Conservation (phyloP, 106 monocot species). For the Phalaenopsis equestris region DNA sequence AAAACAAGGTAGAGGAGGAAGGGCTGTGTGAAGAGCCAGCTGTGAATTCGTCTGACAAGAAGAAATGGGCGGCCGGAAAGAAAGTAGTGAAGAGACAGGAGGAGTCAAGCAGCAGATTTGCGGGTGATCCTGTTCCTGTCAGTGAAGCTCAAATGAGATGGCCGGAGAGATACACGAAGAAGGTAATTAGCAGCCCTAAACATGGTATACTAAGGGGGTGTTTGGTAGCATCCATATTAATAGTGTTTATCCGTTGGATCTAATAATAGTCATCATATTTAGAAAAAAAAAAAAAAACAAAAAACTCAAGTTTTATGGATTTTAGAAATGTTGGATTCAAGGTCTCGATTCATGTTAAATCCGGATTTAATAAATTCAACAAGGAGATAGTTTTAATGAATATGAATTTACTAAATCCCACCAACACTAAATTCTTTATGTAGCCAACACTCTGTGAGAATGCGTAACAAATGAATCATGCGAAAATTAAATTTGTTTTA, state of each 20-base stretch:
- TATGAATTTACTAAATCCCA: too few relatives aligned
- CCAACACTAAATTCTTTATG: too few relatives aligned
- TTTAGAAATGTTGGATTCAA: too few relatives aligned
- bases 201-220: neutral
- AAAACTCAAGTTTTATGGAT: too few relatives aligned
- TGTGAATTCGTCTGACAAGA: neutral
- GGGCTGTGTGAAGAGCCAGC: neutral
- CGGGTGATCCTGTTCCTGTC: slow-evolving; percentile 36
- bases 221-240: too few relatives aligned
- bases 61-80: neutral
- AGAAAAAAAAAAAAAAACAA: too few relatives aligned
- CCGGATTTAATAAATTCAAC: too few relatives aligned
- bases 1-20: neutral
- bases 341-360: too few relatives aligned
- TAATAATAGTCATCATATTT: too few relatives aligned
- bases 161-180: slow-evolving; percentile 47
- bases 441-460: neutral
- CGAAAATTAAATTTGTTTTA: too few relatives aligned
- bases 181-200: slow-evolving; percentile 13
- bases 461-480: neutral
- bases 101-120: slow-evolving; percentile 23
- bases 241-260: too few relatives aligned
- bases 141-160: slow-evolving; percentile 41
- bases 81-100: neutral
- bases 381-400: too few relatives aligned